Conservation (phyloP, 2,329 filamentous ascomycete species). For the Ophiocordyceps sinensis region DNA sequence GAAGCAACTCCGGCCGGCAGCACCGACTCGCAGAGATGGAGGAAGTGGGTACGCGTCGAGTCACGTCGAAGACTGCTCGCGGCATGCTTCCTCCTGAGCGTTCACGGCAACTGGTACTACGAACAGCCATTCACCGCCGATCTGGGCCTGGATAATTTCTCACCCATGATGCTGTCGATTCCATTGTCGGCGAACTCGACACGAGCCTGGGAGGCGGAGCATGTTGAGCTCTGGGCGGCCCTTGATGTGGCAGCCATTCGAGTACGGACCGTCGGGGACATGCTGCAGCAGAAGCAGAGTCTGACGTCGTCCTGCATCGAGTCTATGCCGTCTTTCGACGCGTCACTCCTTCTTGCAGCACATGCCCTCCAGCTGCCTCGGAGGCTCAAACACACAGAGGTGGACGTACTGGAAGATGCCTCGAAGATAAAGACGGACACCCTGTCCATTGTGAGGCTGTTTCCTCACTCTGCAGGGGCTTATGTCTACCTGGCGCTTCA, state of each 20-base stretch:
- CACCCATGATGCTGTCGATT: constrained; percentile 22
- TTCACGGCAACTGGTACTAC: constrained; percentile 39
- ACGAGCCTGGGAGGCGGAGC: constrained; percentile 33
- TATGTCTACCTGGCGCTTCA: constrained; percentile 43
- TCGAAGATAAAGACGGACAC: constrained; percentile 9
- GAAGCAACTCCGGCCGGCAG: constrained; percentile 7
- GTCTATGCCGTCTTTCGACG: constrained; percentile 22
- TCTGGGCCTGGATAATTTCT: constrained; percentile 21
- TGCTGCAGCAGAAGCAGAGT: constrained; percentile 18
- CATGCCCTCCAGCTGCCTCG: constrained; percentile 23
- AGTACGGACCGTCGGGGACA: constrained; percentile 11
- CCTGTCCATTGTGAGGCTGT: constrained; percentile 23
- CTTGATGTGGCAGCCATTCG: constrained; percentile 13
- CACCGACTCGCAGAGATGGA: constrained; percentile 27
- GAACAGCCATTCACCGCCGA: constrained; percentile 27
- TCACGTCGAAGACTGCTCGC: constrained; percentile 37
- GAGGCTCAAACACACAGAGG: constrained; percentile 14
- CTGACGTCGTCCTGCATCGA: constrained; percentile 22
- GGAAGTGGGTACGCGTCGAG: constrained; percentile 37
- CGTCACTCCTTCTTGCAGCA: constrained; percentile 23
- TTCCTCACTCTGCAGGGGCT: constrained; percentile 28
- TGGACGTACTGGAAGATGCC: constrained; percentile 11
- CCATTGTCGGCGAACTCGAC: constrained; percentile 30
- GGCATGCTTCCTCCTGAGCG: constrained; percentile 41
- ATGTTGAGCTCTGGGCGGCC: constrained; percentile 30